Percentiles rank a stretch among this genome's conserved stretches.
Conservation (phyloP, 2,329 filamentous ascomycete species). For the Fusarium coffeatum region DNA sequence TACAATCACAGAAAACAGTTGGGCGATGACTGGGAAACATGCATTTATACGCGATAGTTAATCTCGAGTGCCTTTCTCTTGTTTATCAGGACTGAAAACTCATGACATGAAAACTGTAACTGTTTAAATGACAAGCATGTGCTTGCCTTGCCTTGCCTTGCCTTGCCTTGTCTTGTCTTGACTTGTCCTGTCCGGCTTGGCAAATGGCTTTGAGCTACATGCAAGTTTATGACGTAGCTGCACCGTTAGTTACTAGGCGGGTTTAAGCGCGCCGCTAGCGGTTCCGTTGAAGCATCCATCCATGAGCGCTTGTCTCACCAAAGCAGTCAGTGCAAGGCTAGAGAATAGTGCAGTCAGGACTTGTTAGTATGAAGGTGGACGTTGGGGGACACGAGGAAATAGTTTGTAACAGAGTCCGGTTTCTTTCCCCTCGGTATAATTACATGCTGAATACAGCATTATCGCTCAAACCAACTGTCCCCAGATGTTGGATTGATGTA, state of each 20-base stretch:
- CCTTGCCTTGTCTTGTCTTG: neutral
- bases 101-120: neutral
- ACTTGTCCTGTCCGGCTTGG: slow-evolving; percentile 3
- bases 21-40: neutral
- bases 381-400: neutral
- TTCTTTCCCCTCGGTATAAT: neutral
- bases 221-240: slow-evolving; percentile 21
- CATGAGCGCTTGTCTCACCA: slow-evolving; percentile 5
- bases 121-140: slow-evolving; percentile 10
- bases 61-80: neutral
- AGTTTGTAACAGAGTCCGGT: neutral
- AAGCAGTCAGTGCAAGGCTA: neutral
- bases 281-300: slow-evolving; percentile 4
- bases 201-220: neutral
- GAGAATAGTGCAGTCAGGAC: neutral
- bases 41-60: neutral
- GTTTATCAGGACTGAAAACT: neutral
- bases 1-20: neutral
- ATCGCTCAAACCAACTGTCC: neutral
- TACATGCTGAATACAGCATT: neutral
- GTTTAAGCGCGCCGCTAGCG: slow-evolving; percentile 18
- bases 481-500: neutral
- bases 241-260: neutral
- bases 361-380: neutral
- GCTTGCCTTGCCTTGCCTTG: slow-evolving; percentile 1